Evolutionary conservation across 2,329 filamentous ascomycete genomes (phyloP).

Genomic region (Botrytis byssoidea): DNA sequence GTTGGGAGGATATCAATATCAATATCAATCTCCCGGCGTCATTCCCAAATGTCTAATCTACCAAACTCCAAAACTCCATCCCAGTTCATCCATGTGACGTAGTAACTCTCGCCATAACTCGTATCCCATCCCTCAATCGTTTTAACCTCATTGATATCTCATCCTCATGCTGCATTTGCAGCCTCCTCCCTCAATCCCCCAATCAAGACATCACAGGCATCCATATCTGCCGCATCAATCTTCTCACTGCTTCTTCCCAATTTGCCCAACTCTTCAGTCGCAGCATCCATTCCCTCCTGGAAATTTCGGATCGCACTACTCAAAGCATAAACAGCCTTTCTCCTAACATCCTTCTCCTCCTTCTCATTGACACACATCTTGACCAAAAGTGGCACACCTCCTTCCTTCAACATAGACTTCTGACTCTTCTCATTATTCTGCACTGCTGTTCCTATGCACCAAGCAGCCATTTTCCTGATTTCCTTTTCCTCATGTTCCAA

Average conservation of each 20-base stretch:
- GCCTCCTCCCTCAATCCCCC: constrained; percentile 59
- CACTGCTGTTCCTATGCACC: constrained; percentile 90
- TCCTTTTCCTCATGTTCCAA: constrained; percentile 68
- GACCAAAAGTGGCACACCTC: constrained; percentile 70
- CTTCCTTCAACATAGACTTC: constrained; percentile 62
- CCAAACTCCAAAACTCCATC: constrained; percentile 18
- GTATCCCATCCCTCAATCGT: not conserved
- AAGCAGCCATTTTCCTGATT: constrained; percentile 82
- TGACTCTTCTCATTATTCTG: constrained; percentile 92
- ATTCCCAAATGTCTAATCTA: constrained; percentile 4
- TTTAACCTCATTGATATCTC: not conserved
- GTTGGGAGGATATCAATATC: constrained; percentile 3
- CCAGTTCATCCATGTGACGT: not conserved
- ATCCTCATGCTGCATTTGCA: constrained; percentile 20
- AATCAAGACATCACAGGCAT: constrained; percentile 75
- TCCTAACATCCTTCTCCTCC: constrained; percentile 62
- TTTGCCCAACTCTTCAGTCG: constrained; percentile 61
- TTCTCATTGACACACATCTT: constrained; percentile 60
- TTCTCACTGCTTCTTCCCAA: constrained; percentile 50
- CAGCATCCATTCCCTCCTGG: constrained; percentile 73
- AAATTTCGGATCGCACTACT: constrained; percentile 86
- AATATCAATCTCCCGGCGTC: not conserved
- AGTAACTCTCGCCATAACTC: not conserved
- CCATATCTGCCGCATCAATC: constrained; percentile 85
- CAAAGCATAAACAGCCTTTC: constrained; percentile 87